Base-by-base conservation (phyloP, 768 basidiomycete species). In the Suillus ampliporus region DNA sequence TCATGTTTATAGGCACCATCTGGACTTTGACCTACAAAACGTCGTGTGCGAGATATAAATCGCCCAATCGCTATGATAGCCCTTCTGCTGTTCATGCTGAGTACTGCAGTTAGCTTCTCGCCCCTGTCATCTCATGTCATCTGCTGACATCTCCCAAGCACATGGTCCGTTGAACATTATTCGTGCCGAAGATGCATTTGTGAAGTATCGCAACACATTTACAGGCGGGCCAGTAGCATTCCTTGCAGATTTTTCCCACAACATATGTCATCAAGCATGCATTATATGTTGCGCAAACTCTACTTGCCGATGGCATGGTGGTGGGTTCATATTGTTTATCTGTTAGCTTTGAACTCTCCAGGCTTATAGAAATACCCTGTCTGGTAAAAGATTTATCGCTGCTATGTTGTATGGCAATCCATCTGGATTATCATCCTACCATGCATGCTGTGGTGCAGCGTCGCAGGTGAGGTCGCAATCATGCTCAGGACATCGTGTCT, bases 1-100 rank as follows among this genome's bases (percentile, higher is more conserved):
- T 74, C 31, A 68, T 76, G 74, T 76, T 72, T 64, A 67, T 69
- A 2, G 65, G 66, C 10, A 73, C 74, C 2, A 37, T 76, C 13
- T 72, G 67, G 64, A 62, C 64, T 17, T 56, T 73, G 1, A 53
- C 65, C 26, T 38, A 57, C 2, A 62, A 65, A n/a, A 46, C 67
- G 58, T 13, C 14, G 46, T 15, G 56, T n/a, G 67, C 28, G n/a
- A n/a, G n/a, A n/a, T n/a, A n/a, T n/a, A n/a, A 64, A 69, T 50
- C 34, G n/a, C 8, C 41, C 57, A 14, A 69, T 69, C 66, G 14
- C 68, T 6, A 41, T 60, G 15, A 52, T 68, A 5, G 64, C 72
- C 0, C 60, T 56, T 11, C 40, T 68, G 11, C 65, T 71, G 9
- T 65, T 72, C 19, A 48, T 67, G n/a, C 58, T 68, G 17, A 72